Evolutionary conservation across 164 flowering plant genomes (phyloP).

Genomic region (Chloranthus sessilifolius): DNA sequence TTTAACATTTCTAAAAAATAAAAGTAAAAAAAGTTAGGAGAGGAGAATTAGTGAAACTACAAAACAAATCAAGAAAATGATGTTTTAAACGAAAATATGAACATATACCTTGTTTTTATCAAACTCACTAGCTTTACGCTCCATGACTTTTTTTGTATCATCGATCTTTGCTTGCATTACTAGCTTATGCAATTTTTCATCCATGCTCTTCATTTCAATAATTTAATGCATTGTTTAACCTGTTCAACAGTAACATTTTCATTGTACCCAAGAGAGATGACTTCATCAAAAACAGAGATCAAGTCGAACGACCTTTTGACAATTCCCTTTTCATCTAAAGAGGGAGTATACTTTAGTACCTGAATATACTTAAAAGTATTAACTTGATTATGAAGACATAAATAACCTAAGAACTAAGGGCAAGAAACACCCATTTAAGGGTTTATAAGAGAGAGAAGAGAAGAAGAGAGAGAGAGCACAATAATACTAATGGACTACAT

Average conservation of each 20-base stretch:
- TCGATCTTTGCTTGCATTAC: background rate
- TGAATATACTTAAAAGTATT: too few relatives aligned
- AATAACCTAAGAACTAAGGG: too few relatives aligned
- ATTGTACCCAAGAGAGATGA: constrained; percentile 6
- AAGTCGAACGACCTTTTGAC: background rate
- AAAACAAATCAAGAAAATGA: too few relatives aligned
- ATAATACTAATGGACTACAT: too few relatives aligned
- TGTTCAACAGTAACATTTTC: constrained; percentile 3
- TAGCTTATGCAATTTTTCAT: constrained; percentile 1
- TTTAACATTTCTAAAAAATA: too few relatives aligned
- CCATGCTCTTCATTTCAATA: constrained; percentile 7
- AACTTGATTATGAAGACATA: too few relatives aligned
- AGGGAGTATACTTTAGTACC: constrained; percentile 3
- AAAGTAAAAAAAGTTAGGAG: too few relatives aligned
- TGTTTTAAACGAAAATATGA: too few relatives aligned
- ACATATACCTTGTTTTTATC: constrained; percentile 5
- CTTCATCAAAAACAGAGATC: constrained; percentile 9
- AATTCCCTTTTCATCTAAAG: constrained; percentile 4
- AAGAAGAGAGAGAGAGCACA: too few relatives aligned
- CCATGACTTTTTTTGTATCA: constrained; percentile 1
- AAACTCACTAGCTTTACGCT: background rate
- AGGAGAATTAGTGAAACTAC: too few relatives aligned
- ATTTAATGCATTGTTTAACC: constrained; percentile 1
- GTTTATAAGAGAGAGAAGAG: too few relatives aligned
- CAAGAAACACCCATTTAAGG: too few relatives aligned